Percentiles rank a stretch among this genome's conserved stretches.
Evolutionary conservation across 2,329 filamentous ascomycete genomes (phyloP).

Genomic region (Blastomyces gilchristii): DNA sequence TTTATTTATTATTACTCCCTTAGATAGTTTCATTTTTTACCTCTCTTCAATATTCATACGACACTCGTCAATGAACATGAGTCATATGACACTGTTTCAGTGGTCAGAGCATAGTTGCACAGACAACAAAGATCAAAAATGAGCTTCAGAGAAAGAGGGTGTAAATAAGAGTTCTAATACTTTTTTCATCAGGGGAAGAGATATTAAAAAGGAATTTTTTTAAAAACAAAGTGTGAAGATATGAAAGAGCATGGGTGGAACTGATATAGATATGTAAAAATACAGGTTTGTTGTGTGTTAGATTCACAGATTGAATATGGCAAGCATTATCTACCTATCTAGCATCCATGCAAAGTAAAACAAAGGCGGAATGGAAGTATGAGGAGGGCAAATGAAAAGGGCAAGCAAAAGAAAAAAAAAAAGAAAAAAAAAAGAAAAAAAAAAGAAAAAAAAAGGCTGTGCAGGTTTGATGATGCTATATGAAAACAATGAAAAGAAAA

Average conservation of each 20-base stretch:
- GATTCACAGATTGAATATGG: background rate
- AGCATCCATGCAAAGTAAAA: background rate
- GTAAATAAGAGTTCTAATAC: background rate
- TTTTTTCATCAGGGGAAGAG: background rate
- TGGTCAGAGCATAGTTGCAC: background rate
- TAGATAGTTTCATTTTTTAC: background rate
- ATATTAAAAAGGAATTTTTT: too few species aligned
- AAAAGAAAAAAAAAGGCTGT: too few species aligned
- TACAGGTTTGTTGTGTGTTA: background rate
- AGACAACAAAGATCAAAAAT: background rate
- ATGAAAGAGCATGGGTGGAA: background rate
- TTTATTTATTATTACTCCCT: too few species aligned
- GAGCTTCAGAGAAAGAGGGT: background rate
- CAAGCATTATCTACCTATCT: background rate
- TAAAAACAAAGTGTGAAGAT: background rate
- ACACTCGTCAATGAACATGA: too few species aligned
- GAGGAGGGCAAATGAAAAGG: too few species aligned
- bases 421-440: too few species aligned
- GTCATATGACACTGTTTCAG: background rate
- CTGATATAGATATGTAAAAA: background rate
- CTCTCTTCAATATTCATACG: background rate
- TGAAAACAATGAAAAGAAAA: background rate
- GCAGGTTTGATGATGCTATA: background rate
- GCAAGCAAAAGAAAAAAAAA: too few species aligned
- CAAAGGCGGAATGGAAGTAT: background rate